Base-by-base conservation (phyloP, 768 basidiomycete genomes). In the Mycena vulgaris region DNA sequence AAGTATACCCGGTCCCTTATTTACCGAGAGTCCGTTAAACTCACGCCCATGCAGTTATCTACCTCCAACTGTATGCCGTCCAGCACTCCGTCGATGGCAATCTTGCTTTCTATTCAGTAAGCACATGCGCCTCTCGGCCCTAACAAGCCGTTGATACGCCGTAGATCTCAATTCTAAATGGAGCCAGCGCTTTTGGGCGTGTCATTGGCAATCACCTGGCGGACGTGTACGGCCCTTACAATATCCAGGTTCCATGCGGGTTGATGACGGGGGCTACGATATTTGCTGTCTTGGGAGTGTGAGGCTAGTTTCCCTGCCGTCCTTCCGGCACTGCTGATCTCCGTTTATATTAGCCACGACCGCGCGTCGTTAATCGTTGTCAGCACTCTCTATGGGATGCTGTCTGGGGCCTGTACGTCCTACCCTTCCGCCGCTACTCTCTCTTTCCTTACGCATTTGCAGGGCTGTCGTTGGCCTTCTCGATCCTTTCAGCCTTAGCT, bases 61-160 rank as follows among this genome's bases (percentile, higher is more conserved):
- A 67, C 37, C 52, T 71, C 4, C 70, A 71, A 37, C 35, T 71
- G n/a, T 71, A 45, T 42, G 65, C 70, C n/a, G 60, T 57, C 21
- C 65, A 71, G 21, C 70, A 71, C 28, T 57, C 52, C 3, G 60
- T 67, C 1, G 51, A 56, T 11, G 35, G 59, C 30, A 56, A 39
- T 37, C 45, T 67, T 8, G 65, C 65, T 9, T 71, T 71, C 37
- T 71, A 71, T 33, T 71, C 70, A 13, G 67, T 62, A 28, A 28
- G 56, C 48, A n/a, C 16, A n/a, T n/a, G n/a, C n/a, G 5, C 55
- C 8, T 53, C 16, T 39, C 25, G 25, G 27, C 19, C 6, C 5
- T 28, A 2, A 10, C 11, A 16, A 1, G 25, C 17, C 19, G 31
- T 8, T 25, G 25, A 40, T 25, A 8, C 7, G 5, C 3, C 4